A percentile compares a stretch with the other conserved stretches of the same genome.
Conservation (phyloP, 2,329 filamentous ascomycete genomes). For the Phialophora expanda region DNA sequence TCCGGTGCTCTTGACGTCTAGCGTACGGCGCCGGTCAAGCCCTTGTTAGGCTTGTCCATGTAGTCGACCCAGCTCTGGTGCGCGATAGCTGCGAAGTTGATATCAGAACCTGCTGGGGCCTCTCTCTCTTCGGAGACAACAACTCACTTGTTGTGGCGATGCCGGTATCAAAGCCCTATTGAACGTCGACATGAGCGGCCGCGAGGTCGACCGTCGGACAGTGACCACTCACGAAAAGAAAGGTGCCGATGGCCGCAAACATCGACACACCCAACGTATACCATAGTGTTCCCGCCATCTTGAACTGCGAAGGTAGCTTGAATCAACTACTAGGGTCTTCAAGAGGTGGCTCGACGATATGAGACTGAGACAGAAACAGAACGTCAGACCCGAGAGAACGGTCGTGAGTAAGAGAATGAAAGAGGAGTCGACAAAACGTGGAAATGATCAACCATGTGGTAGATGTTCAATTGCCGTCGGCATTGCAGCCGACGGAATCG, state of each 20-base stretch:
- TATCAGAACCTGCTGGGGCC: conserved; percentile 36
- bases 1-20: conserved; percentile 2
- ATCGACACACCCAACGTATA: conserved; percentile 60
- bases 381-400: background rate
- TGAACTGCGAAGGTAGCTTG: conserved; percentile 23
- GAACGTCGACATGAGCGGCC: background rate
- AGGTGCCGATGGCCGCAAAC: conserved; percentile 65
- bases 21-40: conserved; percentile 59
- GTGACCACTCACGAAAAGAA: conserved; percentile 58
- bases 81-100: conserved; percentile 54
- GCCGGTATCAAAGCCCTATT: conserved; percentile 63
- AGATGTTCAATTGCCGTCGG: conserved; percentile 20
- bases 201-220: background rate
- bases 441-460: conserved; percentile 13
- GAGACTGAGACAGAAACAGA: background rate
- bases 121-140: conserved; percentile 35
- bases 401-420: background rate
- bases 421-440: conserved; percentile 3
- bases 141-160: conserved; percentile 60
- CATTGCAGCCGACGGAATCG: conserved; percentile 1
- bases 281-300: conserved; percentile 45
- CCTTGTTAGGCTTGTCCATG: conserved; percentile 61
- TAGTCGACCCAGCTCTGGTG: conserved; percentile 66
- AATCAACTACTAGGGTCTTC: background rate
- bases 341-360: background rate